A percentile compares a stretch with the other conserved stretches of the same genome.
Evolutionary conservation across 1,284 basidiomycete species (phyloP).

Genomic region (Cutaneotrichosporon mucoides): DNA sequence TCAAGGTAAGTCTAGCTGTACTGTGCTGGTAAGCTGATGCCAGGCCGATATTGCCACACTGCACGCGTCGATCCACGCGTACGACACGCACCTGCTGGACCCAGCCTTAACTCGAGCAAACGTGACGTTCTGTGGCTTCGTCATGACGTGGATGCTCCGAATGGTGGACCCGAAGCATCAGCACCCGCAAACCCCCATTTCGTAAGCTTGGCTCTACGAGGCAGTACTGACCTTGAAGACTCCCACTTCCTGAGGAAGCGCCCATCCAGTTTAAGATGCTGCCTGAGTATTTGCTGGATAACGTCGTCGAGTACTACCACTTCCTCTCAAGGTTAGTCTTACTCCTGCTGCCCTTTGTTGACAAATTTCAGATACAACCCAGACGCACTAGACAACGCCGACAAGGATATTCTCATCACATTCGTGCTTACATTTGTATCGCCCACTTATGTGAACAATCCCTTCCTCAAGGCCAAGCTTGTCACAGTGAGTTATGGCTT

Average conservation of each 20-base stretch:
- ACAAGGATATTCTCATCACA: slow-evolving; percentile 80
- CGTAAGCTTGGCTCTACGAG: slow-evolving; percentile 53
- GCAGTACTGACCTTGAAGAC: slow-evolving; percentile 51
- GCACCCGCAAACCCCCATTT: slow-evolving; percentile 67
- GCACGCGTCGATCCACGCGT: slow-evolving; percentile 68
- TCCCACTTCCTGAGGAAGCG: slow-evolving; percentile 81
- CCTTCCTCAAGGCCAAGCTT: slow-evolving; percentile 96
- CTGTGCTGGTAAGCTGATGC: slow-evolving; percentile 8
- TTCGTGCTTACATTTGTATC: slow-evolving; percentile 90
- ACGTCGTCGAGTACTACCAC: slow-evolving; percentile 83
- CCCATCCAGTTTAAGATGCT: slow-evolving; percentile 80
- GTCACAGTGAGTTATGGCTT: slow-evolving; percentile 64
- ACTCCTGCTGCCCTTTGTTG: background rate
- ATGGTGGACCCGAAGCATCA: slow-evolving; percentile 77
- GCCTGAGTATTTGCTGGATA: slow-evolving; percentile 93
- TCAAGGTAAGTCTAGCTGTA: slow-evolving; percentile 56
- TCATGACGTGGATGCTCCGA: slow-evolving; percentile 92
- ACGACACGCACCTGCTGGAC: slow-evolving; percentile 79
- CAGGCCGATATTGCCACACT: slow-evolving; percentile 64
- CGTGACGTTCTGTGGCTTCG: slow-evolving; percentile 78
- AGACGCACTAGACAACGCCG: slow-evolving; percentile 72
- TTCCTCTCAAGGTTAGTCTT: slow-evolving; percentile 70
- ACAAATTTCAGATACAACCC: slow-evolving; percentile 60
- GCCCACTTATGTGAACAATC: slow-evolving; percentile 98
- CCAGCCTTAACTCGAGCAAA: slow-evolving; percentile 76